Evolutionary conservation across 2,329 filamentous ascomycete genomes (phyloP).

Genomic region (Xylariaceae sp.): DNA sequence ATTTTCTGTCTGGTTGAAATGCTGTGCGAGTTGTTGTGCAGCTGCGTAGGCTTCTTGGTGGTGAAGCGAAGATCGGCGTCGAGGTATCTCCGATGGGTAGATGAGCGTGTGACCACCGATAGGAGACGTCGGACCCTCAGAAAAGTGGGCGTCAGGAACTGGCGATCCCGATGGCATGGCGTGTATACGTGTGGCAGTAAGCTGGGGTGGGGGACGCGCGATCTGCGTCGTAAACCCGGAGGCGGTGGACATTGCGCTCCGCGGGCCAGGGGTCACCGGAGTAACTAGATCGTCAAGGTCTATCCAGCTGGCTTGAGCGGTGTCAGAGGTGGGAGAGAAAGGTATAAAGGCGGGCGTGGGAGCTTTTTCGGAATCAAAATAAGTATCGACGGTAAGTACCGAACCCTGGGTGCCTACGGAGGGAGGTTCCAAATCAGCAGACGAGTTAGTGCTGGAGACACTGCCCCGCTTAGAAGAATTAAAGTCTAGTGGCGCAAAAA

Average conservation of each 20-base stretch:
- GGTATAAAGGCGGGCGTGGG: conserved; percentile 20
- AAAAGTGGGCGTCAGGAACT: not conserved
- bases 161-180: conserved; percentile 1
- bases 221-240: conserved; percentile 14
- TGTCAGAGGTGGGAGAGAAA: conserved; percentile 19
- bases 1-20: conserved; percentile 2
- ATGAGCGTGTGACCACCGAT: conserved; percentile 6
- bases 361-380: conserved; percentile 34
- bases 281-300: conserved; percentile 26
- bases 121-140: not conserved
- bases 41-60: conserved; percentile 20
- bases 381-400: conserved; percentile 37
- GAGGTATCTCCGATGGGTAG: conserved; percentile 18
- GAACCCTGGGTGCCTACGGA: conserved; percentile 34
- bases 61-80: conserved; percentile 23
- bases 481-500: conserved; percentile 20
- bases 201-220: not conserved
- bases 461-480: conserved; percentile 23
- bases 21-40: conserved; percentile 12
- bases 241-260: conserved; percentile 26
- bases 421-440: conserved; percentile 32
- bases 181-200: conserved; percentile 13
- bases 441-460: conserved; percentile 33
- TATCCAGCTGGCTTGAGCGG: conserved; percentile 29
- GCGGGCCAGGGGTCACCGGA: conserved; percentile 19